phyloP scores from a whole-genome alignment of 345 rosid genomes.

The Litchi chinensis region DNA sequence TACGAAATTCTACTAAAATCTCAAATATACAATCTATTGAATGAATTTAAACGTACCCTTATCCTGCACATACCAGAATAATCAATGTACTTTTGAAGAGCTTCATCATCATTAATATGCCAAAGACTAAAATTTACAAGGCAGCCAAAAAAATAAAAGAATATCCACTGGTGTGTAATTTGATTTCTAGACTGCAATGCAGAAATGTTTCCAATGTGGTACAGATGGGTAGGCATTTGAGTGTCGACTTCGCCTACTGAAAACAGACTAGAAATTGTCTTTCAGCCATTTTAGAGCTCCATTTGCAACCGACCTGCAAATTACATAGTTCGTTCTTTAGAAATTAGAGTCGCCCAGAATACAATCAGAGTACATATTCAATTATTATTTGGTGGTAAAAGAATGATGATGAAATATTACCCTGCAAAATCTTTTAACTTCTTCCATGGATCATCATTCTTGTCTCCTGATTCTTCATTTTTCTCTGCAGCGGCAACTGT shows the following conservation, averaged over 20 bases:
- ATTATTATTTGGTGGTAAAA: too few species aligned
- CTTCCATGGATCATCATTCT: constrained; percentile 61
- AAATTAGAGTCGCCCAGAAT: too few species aligned
- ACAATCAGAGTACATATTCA: too few species aligned
- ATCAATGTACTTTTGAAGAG: not conserved
- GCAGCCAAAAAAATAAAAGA: too few species aligned
- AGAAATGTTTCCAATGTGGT: constrained; percentile 4
- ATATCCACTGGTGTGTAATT: not conserved
- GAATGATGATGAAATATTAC: too few species aligned
- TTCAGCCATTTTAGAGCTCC: constrained; percentile 87
- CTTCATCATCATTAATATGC: not conserved
- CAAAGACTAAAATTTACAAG: constrained; percentile 4
- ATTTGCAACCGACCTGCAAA: constrained; percentile 68
- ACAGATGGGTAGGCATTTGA: not conserved
- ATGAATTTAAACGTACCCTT: not conserved
- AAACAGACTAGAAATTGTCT: constrained; percentile 64
- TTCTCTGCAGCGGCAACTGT: constrained; percentile 43
- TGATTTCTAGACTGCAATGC: not conserved
- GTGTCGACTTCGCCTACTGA: not conserved
- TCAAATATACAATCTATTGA: not conserved
- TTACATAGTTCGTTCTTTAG: not conserved
- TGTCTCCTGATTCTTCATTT: constrained; percentile 55
- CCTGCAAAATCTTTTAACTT: too few species aligned
- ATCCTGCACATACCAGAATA: not conserved
- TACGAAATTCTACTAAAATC: not conserved